Evolutionary conservation across 2,329 filamentous ascomycete species (phyloP), one percentile per base, ranked within the genome.

Genomic region (Claviceps sorghi): DNA sequence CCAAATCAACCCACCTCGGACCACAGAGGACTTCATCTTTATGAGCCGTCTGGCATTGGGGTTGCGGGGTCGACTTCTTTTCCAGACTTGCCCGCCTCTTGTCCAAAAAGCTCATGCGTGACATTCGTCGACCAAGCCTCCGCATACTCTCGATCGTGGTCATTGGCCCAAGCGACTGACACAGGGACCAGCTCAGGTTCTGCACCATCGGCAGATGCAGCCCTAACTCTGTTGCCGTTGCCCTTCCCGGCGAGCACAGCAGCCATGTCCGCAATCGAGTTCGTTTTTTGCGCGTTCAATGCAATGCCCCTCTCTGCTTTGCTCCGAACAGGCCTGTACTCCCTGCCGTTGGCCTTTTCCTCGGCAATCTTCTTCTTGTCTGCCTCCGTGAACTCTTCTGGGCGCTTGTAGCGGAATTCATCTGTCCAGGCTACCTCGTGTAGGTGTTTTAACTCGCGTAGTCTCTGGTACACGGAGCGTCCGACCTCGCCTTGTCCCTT

Each of bases 231-330:
- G 64, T 76, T 80, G 36, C 77, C 76, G 55, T 69, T 67, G 40
- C 77, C 77, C 10, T 62, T 56, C 4, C 78, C 78, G 8, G 65
- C 67, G 51, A 83, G 70, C 22, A 80, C 75, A 22, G 72, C 75
- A 0, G 82, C 80, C 56, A 85, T 72, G 64, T 85, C 82, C 52
- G 82, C 82, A 48, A 85, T 70, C 13, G 72, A 69, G 63, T 83
- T 83, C 50, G 73, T 72, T 64, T 75, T 77, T 67, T 84, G 80
- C 60, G 80, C 72, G 62, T 78, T 79, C 50, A 85, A 67, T 38
- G 68, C 72, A 48, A 63, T 59, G 34, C 75, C 79, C 46, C 78
- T 73, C 59, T 77, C 69, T 52, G 62, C 58, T 51, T 64, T 68
- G 55, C 55, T 67, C 22, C 69, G 68, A 4, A 66, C 57, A 9